These are phyloP conservation scores for Sclerotinia glacialis DNA, from an alignment of 2,329 filamentous ascomycete species.

Conservation along the genomic window DNA sequence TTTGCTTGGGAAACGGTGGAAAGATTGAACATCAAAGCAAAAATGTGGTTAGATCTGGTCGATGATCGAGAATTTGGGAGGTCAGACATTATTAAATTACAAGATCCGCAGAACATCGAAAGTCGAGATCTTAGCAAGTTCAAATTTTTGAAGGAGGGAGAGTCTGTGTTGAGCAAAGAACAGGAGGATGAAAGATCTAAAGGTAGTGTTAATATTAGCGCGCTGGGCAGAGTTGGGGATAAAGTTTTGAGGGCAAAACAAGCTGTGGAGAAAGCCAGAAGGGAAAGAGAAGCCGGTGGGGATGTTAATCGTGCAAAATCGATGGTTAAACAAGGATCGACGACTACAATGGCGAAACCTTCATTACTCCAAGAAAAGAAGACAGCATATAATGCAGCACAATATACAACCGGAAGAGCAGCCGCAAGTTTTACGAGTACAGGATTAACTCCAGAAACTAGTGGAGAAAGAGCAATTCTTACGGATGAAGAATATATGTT, in stretches of 20 bases:
- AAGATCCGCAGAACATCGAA: slow-evolving; percentile 89
- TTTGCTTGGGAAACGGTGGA: slow-evolving; percentile 96
- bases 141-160: slow-evolving; percentile 83
- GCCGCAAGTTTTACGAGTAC: slow-evolving; percentile 96
- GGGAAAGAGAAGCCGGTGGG: slow-evolving; percentile 62
- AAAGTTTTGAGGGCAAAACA: slow-evolving; percentile 92
- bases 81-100: slow-evolving; percentile 91
- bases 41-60: slow-evolving; percentile 90
- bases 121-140: slow-evolving; percentile 81
- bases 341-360: slow-evolving; percentile 39
- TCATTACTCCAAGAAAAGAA: slow-evolving; percentile 57
- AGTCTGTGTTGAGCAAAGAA: slow-evolving; percentile 64
- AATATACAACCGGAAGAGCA: slow-evolving; percentile 85
- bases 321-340: slow-evolving; percentile 42
- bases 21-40: slow-evolving; percentile 91
- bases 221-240: slow-evolving; percentile 71
- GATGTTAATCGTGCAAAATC: slow-evolving; percentile 53
- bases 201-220: slow-evolving; percentile 72
- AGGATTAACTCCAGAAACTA: slow-evolving; percentile 87
- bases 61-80: slow-evolving; percentile 83
- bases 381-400: slow-evolving; percentile 77
- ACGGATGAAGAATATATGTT: slow-evolving; percentile 97
- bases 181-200: slow-evolving; percentile 65
- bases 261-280: slow-evolving; percentile 85
- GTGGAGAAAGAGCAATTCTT: slow-evolving; percentile 78